Percentiles rank a stretch among this genome's conserved stretches.
Conservation (phyloP, 164 flowering plant genomes). For the Aristolochia fimbriata region DNA sequence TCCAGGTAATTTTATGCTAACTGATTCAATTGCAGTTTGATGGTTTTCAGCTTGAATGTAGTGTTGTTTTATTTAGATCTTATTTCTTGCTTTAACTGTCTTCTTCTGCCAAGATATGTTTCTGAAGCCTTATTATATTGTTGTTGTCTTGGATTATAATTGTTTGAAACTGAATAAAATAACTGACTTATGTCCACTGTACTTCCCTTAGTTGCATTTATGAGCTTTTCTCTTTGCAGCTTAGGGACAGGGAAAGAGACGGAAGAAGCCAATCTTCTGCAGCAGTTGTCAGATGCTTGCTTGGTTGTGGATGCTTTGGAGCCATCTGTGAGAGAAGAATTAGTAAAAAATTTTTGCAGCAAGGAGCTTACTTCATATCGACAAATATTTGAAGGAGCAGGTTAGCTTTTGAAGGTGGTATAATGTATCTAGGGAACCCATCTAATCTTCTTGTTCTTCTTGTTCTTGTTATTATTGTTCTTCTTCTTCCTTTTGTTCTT, state of each 20-base stretch:
- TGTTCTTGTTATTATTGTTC: too few relatives aligned
- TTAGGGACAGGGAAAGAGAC: slow-evolving; percentile 96
- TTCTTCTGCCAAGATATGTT: too few relatives aligned
- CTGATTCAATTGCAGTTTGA: neutral
- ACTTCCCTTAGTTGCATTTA: neutral
- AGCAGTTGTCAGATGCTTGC: slow-evolving; percentile 95
- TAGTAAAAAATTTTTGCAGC: slow-evolving; percentile 87
- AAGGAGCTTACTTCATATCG: slow-evolving; percentile 91
- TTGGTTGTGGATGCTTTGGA: slow-evolving; percentile 97
- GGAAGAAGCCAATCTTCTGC: slow-evolving; percentile 77
- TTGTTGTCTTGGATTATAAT: too few relatives aligned
- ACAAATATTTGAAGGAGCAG: slow-evolving; percentile 99
- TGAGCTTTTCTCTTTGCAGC: slow-evolving; percentile 28
- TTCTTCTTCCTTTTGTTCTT: too few relatives aligned
- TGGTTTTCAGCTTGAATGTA: neutral
- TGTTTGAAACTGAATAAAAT: too few relatives aligned
- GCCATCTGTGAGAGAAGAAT: slow-evolving; percentile 94
- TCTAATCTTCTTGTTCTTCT: too few relatives aligned
- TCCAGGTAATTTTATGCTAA: slow-evolving; percentile 51
- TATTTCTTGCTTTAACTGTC: too few relatives aligned
- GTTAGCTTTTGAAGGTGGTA: slow-evolving; percentile 25
- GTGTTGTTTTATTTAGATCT: too few relatives aligned
- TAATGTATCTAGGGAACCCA: neutral
- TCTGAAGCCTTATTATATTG: too few relatives aligned
- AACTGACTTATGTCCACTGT: neutral